Evolutionary conservation across 2,329 filamentous ascomycete genomes (phyloP).

Genomic region (Camillea tinctor): DNA sequence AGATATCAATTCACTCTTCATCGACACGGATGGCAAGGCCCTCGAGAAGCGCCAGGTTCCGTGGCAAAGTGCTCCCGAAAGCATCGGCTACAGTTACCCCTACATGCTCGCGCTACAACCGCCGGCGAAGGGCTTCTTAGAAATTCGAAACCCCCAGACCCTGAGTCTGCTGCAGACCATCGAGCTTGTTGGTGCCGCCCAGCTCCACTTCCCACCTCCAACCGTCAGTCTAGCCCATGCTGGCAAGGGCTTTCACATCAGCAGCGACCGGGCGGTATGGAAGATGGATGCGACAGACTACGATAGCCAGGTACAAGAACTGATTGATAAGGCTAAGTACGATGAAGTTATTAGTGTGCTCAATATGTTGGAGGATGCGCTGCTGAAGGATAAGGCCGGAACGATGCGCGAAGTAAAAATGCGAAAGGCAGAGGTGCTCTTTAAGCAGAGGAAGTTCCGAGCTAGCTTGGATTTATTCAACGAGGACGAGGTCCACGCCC

Average conservation of each 20-base stretch:
- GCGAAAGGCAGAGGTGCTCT: constrained; percentile 83
- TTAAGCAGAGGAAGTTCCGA: constrained; percentile 77
- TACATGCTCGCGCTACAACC: constrained; percentile 87
- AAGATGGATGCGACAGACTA: constrained; percentile 94
- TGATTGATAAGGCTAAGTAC: constrained; percentile 70
- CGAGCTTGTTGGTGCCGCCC: constrained; percentile 73
- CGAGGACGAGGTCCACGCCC: constrained; percentile 79
- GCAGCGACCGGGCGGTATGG: constrained; percentile 90
- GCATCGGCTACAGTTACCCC: constrained; percentile 93
- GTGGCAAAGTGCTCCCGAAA: constrained; percentile 84
- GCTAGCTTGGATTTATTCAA: constrained; percentile 87
- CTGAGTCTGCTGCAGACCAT: constrained; percentile 87
- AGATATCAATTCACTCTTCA: constrained; percentile 93
- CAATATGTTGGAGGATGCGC: constrained; percentile 85
- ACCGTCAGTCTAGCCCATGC: constrained; percentile 94
- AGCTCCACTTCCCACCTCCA: constrained; percentile 88
- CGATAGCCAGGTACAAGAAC: constrained; percentile 80
- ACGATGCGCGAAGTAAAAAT: constrained; percentile 85
- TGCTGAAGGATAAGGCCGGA: constrained; percentile 78
- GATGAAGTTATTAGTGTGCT: constrained; percentile 93
- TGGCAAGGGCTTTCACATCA: constrained; percentile 91
- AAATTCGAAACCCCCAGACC: constrained; percentile 90
- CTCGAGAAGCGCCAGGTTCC: constrained; percentile 86
- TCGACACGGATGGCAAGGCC: constrained; percentile 78
- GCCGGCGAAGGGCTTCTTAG: constrained; percentile 77